Conservation (phyloP, 164 flowering plant genomes). For the Magnolia sinica region DNA sequence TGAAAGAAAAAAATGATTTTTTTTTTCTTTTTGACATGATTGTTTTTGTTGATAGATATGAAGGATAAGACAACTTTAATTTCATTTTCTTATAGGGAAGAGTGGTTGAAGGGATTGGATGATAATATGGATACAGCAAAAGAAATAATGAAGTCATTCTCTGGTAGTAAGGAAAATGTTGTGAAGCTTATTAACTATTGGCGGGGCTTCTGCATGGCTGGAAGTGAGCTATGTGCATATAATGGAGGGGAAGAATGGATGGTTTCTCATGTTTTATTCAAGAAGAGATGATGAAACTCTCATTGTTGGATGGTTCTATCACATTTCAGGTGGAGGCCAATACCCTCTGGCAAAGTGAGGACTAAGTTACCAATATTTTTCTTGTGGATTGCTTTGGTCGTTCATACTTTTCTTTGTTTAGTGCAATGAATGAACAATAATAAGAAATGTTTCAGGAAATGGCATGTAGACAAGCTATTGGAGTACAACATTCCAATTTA, state of each 20-base stretch:
- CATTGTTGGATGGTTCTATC: too few species aligned
- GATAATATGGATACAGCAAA: background rate
- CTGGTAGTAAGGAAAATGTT: background rate
- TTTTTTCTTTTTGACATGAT: background rate
- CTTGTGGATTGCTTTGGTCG: too few species aligned
- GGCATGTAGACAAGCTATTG: too few species aligned
- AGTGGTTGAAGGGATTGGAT: conserved; percentile 3
- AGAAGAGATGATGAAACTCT: conserved; percentile 14
- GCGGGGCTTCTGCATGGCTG: background rate
- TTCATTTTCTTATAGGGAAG: conserved; percentile 1
- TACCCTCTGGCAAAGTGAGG: too few species aligned
- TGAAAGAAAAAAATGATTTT: background rate
- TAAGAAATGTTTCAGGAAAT: too few species aligned
- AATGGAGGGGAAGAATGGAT: conserved; percentile 21
- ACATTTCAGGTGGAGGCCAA: too few species aligned
- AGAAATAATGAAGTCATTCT: background rate
- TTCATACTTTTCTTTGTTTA: too few species aligned
- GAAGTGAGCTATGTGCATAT: conserved; percentile 9
- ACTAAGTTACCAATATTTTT: too few species aligned
- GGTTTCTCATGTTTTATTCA: conserved; percentile 14
- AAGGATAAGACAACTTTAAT: background rate
- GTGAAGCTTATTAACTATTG: background rate
- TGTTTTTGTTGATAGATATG: background rate
- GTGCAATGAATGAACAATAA: too few species aligned
- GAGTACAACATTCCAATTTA: too few species aligned